Evolutionary conservation across 805 yeast genomes (phyloP).

Genomic region (Vanderwaltozyma yarrowii): DNA sequence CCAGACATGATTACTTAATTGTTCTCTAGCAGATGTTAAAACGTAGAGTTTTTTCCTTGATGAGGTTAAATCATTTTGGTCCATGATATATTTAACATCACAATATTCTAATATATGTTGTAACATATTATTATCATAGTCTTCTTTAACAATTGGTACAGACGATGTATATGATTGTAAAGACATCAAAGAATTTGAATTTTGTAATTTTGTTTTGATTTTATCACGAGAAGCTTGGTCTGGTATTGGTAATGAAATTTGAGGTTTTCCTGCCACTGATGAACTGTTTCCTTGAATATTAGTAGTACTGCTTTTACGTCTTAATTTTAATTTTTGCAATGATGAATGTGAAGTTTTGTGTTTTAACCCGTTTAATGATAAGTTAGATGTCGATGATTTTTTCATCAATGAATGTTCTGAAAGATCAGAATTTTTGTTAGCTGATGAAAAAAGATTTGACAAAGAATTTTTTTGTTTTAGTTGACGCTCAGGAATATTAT

Average conservation of each 20-base stretch:
- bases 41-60: slow-evolving; percentile 4
- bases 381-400: slow-evolving; percentile 16
- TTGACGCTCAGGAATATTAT: background rate
- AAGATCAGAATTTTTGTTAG: background rate
- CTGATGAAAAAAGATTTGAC: background rate
- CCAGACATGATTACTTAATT: slow-evolving; percentile 14
- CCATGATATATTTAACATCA: slow-evolving; percentile 12
- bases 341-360: slow-evolving; percentile 28
- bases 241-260: slow-evolving; percentile 51
- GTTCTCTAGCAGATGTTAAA: slow-evolving; percentile 5
- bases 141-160: slow-evolving; percentile 15
- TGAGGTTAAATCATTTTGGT: slow-evolving; percentile 6
- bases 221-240: slow-evolving; percentile 46
- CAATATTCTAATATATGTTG: slow-evolving; percentile 19
- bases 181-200: slow-evolving; percentile 27
- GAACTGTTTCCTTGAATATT: slow-evolving; percentile 6
- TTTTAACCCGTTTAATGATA: slow-evolving; percentile 17
- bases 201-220: slow-evolving; percentile 41
- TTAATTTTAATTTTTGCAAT: slow-evolving; percentile 20
- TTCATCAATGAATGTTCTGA: slow-evolving; percentile 2
- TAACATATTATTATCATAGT: slow-evolving; percentile 20
- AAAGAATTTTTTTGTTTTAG: background rate
- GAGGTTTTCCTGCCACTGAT: slow-evolving; percentile 8
- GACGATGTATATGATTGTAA: slow-evolving; percentile 14
- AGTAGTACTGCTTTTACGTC: slow-evolving; percentile 18